A percentile compares a stretch with the other conserved stretches of the same genome.
phyloP scores from a whole-genome alignment of 208 protist genomes.

The Balamuthia mandrillaris region DNA sequence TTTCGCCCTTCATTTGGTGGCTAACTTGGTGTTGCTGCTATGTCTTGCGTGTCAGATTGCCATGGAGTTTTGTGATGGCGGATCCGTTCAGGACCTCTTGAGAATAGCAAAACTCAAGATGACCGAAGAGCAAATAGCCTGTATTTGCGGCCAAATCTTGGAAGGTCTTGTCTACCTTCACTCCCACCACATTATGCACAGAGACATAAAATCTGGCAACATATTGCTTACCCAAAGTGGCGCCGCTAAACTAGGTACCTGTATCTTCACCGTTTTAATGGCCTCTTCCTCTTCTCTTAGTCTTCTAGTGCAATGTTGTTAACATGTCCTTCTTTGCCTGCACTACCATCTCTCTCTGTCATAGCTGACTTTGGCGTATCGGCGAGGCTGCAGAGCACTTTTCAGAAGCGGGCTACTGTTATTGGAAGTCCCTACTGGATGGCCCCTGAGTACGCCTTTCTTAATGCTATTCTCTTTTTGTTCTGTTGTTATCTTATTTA shows the following conservation, averaged over 20 bases:
- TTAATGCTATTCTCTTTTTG: too few relatives aligned
- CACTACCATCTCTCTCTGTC: too few relatives aligned
- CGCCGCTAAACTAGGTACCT: conserved; percentile 39
- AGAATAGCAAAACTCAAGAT: conserved; percentile 48
- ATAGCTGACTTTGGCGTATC: conserved; percentile 58
- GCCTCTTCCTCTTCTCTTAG: neutral
- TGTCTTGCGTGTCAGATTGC: conserved; percentile 56
- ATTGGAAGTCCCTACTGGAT: conserved; percentile 63
- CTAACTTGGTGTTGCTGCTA: neutral
- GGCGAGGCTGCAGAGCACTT: conserved; percentile 41
- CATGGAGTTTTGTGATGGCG: conserved; percentile 72
- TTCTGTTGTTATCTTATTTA: too few relatives aligned
- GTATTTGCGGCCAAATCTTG: conserved; percentile 56
- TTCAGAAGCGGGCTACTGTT: conserved; percentile 16
- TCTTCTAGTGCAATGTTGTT: neutral
- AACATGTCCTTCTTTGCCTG: neutral
- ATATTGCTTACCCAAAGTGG: conserved; percentile 33
- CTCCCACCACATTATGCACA: conserved; percentile 53
- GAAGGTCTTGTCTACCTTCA: conserved; percentile 49
- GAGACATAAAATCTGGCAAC: conserved; percentile 62
- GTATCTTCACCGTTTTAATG: neutral
- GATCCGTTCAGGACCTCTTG: conserved; percentile 67
- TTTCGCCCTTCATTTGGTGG: neutral
- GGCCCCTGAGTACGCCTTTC: conserved; percentile 49
- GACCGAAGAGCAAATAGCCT: conserved; percentile 56